Evolutionary conservation across 192 early-diverging fungal species (phyloP).

Genomic region (Chytriomyces sp.): DNA sequence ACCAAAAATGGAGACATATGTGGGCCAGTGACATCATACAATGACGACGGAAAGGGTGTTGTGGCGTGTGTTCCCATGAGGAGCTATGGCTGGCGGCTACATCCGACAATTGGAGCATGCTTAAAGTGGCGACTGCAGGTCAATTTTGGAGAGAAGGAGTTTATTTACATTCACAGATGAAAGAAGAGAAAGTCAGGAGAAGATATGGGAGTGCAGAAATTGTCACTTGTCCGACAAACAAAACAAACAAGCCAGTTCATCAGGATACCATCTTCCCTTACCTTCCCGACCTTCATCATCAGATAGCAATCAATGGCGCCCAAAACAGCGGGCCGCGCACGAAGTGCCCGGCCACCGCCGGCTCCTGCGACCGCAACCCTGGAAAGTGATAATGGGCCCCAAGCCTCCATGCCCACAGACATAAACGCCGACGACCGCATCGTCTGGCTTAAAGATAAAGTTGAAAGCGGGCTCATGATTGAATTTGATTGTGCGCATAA

Average conservation of each 20-base stretch:
- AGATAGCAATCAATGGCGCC: neutral
- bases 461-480: conserved; percentile 48
- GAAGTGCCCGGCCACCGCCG: neutral
- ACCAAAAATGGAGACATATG: conserved; percentile 23
- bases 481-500: conserved; percentile 36
- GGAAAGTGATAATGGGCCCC: neutral
- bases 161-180: conserved; percentile 21
- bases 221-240: neutral
- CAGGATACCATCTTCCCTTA: no score
- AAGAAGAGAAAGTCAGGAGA: no score
- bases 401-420: neutral
- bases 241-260: neutral
- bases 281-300: neutral
- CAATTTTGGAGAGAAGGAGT: conserved; percentile 30
- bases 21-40: conserved; percentile 1
- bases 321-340: neutral
- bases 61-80: neutral
- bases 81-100: conserved; percentile 25
- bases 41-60: neutral
- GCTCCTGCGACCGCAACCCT: neutral
- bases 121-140: conserved; percentile 28
- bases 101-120: conserved; percentile 33
- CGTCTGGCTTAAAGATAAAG: conserved; percentile 40
- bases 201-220: neutral
- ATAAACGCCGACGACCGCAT: conserved; percentile 42